Base-by-base conservation (phyloP, 257 asterid genomes). In the Lycium barbarum region DNA sequence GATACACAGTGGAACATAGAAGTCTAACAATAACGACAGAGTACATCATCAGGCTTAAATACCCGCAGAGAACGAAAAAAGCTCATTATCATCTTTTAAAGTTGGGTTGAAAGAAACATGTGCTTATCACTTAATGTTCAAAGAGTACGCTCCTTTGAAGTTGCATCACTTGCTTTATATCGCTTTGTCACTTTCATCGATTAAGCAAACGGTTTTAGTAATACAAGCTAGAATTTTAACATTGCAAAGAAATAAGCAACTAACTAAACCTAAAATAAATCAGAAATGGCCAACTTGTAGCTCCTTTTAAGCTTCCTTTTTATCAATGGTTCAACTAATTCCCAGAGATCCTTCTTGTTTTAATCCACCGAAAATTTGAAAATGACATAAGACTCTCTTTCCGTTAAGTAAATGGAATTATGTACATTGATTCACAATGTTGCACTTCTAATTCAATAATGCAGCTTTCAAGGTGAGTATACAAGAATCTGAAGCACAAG, bases 291-390 rank as follows among this genome's bases (percentile, higher is more conserved):
- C 82, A 76, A 76, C 62, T 20, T 26, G 82, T 51, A 76, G 63
- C 63, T 51, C 63, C 82, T 76, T 14, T 51, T 3, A 22, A 11
- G 14, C 63, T 76, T 76, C 20, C 20, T 74, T n/a, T 26, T 51
- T 49, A 49, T 22, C 62, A 76, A 53, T 22, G 43, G 47, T 51
- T 54, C 15, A 76, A 76, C 63, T 22, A 51, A 76, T 51, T 51
- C 8, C 61, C 47, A 26, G 14, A 76, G 63, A 49, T 13, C 45
- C 45, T 76, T 51, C 82, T 51, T 76, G 26, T 15, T 49, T 22
- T 76, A 76, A 51, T 51, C 40, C 45, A 76, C 47, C 82, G 33
- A 76, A 26, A 51, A 76, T 33, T 76, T 76, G 26, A 76, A 22
- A 76, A 15, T 53, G 63, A 76, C 45, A 26, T 78, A 35, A 53